Base-by-base conservation (phyloP, 768 basidiomycete species). In the Pleurotus tuoliensis region DNA sequence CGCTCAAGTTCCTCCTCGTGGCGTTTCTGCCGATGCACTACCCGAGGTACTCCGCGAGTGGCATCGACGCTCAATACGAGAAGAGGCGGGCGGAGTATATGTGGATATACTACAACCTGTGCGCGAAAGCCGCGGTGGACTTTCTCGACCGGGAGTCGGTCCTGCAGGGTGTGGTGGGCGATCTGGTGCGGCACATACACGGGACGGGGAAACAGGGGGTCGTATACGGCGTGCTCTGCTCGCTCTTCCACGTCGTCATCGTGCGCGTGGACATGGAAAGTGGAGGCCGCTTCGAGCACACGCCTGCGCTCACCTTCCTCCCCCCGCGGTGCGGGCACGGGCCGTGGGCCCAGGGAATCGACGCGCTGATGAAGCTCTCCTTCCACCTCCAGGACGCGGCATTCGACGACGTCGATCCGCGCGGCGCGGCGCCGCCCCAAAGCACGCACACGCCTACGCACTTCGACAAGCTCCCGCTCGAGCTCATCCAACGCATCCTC, bases 241-340 rank as follows among this genome's bases (percentile, higher is more conserved):
- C 62, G 3, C 57, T 63, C n/a, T 63, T 62, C 56, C 62, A 65
- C 52, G 64, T 63, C 25, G 59, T 59, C n/a, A 43, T 65, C 12
- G 47, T 66, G 25, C 41, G 43, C 16, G 54, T 66, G 5, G 57
- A 61, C 22, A 46, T 20, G 41, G 6, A 51, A 2, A 44, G 39
- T 6, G 45, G 46, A 15, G 52, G 57, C 44, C 48, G 37, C 11
- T 57, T 58, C 12, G 64, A 58, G n/a, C 55, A 56, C 46, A 49
- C 55, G 13, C 20, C 58, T 1, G 54, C 57, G 12, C 34, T 66
- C 47, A 60, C 63, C 25, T 66, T 66, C 56, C 44, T 66, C 5
- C 65, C 64, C 11, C 58, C 59, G 6, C 58, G 52, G 22, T 46
- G 56, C 40, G 48, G 60, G 5, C 24, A 16, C 8, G 57, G 50